Evolutionary conservation across 1,284 basidiomycete genomes (phyloP), one percentile per base, ranked within the genome.

Genomic region (Ceratobasidium sp.): DNA sequence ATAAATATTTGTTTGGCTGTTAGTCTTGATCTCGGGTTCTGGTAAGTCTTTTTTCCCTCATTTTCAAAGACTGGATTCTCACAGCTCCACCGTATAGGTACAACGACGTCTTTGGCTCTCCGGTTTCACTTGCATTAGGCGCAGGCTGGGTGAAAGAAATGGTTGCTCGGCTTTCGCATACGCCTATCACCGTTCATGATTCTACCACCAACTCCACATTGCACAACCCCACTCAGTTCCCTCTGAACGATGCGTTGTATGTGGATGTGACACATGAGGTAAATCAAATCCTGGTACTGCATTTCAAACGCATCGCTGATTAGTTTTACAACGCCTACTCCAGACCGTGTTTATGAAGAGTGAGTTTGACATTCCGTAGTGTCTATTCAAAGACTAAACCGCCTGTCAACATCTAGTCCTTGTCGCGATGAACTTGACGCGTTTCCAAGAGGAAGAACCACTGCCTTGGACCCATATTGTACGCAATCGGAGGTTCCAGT

Each of bases 211-310:
- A 97, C 82, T 87, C 90, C 7, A 97, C 96, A 0, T 87, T 97
- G 42, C 88, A 91, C 77, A 90, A 91, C 82, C 85, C 89, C 0
- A 87, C 88, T 39, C 94, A 90, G 0, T 97, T 96, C 91, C 96
- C 96, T 3, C 87, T 97, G 5, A 87, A 91, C 70, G 92, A 97
- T 81, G 90, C 88, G 78, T 86, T 97, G 53, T 97, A 96, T 81
- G 95, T 95, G 3, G 95, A 96, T 83, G 94, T 94, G 0, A 95
- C 94, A 0, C 94, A 95, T 79, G 94, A 95, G 82, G 94, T 95
- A 63, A 44, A 64, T 42, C 7, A 1, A 7, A 20, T 28, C 10
- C 18, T 85, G 28, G 18, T 1, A 33, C 33, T 33, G 4, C 13
- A n/a, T 12, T 12, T 58, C 9, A 2, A 20, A 39, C 3, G 9